Percentiles rank a stretch among this genome's conserved stretches.
phyloP scores from a whole-genome alignment of 148 eudicot species.

The Fagopyrum tataricum region DNA sequence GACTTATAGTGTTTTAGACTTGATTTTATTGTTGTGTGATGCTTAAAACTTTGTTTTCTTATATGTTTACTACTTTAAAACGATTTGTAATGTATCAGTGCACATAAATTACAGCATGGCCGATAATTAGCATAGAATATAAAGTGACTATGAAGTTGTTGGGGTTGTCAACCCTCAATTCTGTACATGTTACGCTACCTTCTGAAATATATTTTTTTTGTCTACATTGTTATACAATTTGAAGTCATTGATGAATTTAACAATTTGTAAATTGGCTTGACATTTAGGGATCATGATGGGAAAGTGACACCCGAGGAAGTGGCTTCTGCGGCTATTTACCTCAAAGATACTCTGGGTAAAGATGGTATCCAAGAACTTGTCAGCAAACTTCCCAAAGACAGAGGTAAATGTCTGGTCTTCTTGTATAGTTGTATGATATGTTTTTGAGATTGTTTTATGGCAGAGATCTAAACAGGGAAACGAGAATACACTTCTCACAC shows the following conservation, averaged over 20 bases:
- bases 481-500: background rate
- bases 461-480: background rate
- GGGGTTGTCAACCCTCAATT: background rate
- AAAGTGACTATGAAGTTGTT: background rate
- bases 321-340: slow-evolving; percentile 72
- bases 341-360: slow-evolving; percentile 61
- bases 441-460: background rate
- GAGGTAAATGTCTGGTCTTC: slow-evolving; percentile 31
- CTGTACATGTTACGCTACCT: background rate
- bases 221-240: background rate
- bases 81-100: background rate
- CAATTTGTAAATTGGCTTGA: background rate
- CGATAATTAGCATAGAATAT: background rate
- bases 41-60: no score
- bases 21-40: no score
- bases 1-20: no score
- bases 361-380: slow-evolving; percentile 71
- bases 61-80: no score
- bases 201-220: background rate
- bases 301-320: slow-evolving; percentile 82
- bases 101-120: background rate
- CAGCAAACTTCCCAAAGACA: slow-evolving; percentile 72
- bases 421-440: background rate
- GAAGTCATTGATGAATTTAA: background rate
- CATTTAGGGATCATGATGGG: slow-evolving; percentile 62